Base-by-base conservation (phyloP, 2,329 filamentous ascomycete genomes). In the Talaromyces sp. region DNA sequence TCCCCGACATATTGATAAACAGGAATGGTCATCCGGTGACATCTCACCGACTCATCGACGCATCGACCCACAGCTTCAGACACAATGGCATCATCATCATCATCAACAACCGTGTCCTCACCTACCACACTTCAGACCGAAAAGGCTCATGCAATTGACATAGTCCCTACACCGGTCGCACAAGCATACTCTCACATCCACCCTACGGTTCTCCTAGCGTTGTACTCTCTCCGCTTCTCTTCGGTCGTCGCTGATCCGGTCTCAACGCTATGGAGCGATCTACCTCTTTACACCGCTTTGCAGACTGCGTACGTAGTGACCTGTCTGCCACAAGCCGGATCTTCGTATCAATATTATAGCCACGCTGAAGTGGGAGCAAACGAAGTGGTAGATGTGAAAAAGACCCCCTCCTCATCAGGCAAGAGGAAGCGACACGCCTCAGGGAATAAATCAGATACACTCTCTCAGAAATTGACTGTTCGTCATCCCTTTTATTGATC, bases 211-310 rank as follows among this genome's bases (percentile, higher is more conserved):
- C 81, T 96, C 33, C 81, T 91, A 33, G 83, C 82, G 9, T 76
- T 89, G 39, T 87, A 89, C 71, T 81, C 83, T 52, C 71, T 84
- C 66, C 84, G 84, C 42, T 93, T 96, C 75, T 73, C 78, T 39
- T 77, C 82, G 18, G 81, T 96, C 28, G 89, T 96, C 31, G 79
- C 82, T 16, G 84, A 93, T 67, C 91, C 92, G 0, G 83, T 88
- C 2, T 76, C 82, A 16, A 83, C 88, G 6, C 82, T 96, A 40
- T 75, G 83, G 14, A 81, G 73, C 33, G 80, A 87, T 1, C 77
- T 93, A 2, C 82, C 88, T 0, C 82, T 86, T 12, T 79, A 93
- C 14, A 83, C 84, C 2, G 75, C 81, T 4, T 73, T 92, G 2
- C 92, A 96, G 74, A 78, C 82, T 9, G 71, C 75, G 16, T 88